Evolutionary conservation across 2,329 filamentous ascomycete genomes (phyloP), one percentile per base, ranked within the genome.

Genomic region (Talaromyces islandicus): DNA sequence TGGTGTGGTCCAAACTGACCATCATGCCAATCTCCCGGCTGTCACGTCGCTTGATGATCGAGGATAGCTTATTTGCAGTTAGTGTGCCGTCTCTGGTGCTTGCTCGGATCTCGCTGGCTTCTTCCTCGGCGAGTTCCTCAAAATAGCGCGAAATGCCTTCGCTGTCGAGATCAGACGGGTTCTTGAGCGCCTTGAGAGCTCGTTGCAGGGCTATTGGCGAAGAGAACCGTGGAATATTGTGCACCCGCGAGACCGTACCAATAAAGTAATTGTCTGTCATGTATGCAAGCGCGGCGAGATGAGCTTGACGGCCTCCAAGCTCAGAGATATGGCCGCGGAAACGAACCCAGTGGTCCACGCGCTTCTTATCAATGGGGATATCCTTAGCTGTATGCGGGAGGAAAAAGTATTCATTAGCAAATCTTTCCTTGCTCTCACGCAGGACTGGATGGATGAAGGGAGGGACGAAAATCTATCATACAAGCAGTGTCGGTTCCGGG

Each of bases 221-320:
- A 0, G 83, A 85, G 71, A 90, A 91, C 14, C 90, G 83, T 83
- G 89, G 92, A 38, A 97, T 81, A 60, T 85, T 83, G 74, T 97
- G 92, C 58, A 92, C 87, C 21, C 91, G 85, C 29, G 88, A 81
- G 7, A 97, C 85, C 1, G 92, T 97, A 43, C 90, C 92, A 73
- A 97, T 92, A 76, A 99, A 97, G 78, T 90, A 94, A 70, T 85
- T 89, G 76, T 97, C 93, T 27, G 88, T 91, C 79, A 97, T 90
- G 78, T 97, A 99, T 25, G 93, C 93, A 63, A 99, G 81, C 9
- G 94, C 94, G 41, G 85, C 88, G 38, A 97, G 80, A 71, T 97
- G 92, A 11, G 92, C 91, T 68, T 89, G 84, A 64, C 88, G 85
- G 1, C 91, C 91, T 21, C 90, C 91, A 3, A 80, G 80, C 0